Percentiles rank a stretch among this genome's conserved stretches.
Evolutionary conservation across 495 filamentous ascomycete genomes (phyloP).

Genomic region (Polyplosphaeria fusca): DNA sequence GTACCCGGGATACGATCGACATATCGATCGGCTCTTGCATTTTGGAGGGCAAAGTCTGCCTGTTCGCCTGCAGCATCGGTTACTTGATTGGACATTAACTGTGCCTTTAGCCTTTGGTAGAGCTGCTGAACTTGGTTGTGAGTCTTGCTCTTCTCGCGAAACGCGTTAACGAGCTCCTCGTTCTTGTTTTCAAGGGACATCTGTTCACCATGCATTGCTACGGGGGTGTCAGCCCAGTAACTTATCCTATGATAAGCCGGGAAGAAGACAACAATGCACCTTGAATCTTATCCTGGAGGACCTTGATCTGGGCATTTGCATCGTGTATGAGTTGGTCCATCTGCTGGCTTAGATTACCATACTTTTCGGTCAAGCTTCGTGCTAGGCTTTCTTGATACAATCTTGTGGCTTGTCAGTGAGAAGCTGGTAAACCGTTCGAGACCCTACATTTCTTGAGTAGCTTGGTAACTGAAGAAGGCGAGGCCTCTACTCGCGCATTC

Average conservation of each 20-base stretch:
- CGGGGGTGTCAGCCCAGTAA: neutral
- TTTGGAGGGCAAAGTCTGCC: conserved; percentile 56
- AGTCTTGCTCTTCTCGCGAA: conserved; percentile 70
- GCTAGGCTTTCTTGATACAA: conserved; percentile 77
- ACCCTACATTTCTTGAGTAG: conserved; percentile 79
- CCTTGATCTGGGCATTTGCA: conserved; percentile 74
- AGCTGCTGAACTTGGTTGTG: conserved; percentile 77
- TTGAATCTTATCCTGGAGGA: conserved; percentile 60
- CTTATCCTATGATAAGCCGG: neutral
- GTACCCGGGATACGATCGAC: conserved; percentile 31
- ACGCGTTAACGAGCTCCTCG: conserved; percentile 65
- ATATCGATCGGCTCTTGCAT: conserved; percentile 24
- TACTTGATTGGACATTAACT: conserved; percentile 65
- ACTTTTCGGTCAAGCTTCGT: conserved; percentile 73
- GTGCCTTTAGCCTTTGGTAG: conserved; percentile 77
- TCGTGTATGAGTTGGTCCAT: conserved; percentile 79
- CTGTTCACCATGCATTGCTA: conserved; percentile 65
- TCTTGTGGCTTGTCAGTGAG: conserved; percentile 46
- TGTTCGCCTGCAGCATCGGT: conserved; percentile 68
- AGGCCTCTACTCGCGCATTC: conserved; percentile 84
- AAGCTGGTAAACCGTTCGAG: neutral
- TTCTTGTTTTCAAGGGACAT: conserved; percentile 71
- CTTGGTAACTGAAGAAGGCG: conserved; percentile 88
- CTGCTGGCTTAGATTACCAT: conserved; percentile 62
- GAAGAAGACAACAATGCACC: conserved; percentile 35